A percentile compares a stretch with the other conserved stretches of the same genome.
Evolutionary conservation across 169 alveolate genomes (phyloP).

Genomic region (Babesia microti): DNA sequence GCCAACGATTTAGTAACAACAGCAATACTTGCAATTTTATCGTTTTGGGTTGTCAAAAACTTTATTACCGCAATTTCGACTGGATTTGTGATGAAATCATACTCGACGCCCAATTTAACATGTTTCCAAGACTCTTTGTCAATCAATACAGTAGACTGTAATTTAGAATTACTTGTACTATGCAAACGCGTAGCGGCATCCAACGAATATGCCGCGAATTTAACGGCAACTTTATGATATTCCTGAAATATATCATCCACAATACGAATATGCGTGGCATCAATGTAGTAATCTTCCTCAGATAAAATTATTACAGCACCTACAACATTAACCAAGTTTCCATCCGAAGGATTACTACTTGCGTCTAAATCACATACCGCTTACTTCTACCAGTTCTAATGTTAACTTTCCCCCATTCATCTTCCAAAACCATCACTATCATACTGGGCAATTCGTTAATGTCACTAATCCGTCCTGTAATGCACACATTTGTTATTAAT

Average conservation of each 20-base stretch:
- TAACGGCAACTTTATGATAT: slow-evolving; percentile 41
- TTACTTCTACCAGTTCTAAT: slow-evolving; percentile 9
- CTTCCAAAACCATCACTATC: slow-evolving; percentile 19
- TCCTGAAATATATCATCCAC: slow-evolving; percentile 8
- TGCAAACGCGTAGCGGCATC: slow-evolving; percentile 24
- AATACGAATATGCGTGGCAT: slow-evolving; percentile 29
- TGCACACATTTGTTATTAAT: slow-evolving; percentile 28
- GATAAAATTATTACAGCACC: slow-evolving; percentile 33
- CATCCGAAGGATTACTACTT: too few relatives aligned
- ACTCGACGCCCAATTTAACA: slow-evolving; percentile 12
- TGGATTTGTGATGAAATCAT: slow-evolving; percentile 30
- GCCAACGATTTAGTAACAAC: slow-evolving; percentile 14
- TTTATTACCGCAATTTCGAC: slow-evolving; percentile 20
- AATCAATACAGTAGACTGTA: slow-evolving; percentile 22
- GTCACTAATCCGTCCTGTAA: slow-evolving; percentile 15
- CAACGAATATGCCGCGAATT: slow-evolving; percentile 29
- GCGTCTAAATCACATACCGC: too few relatives aligned
- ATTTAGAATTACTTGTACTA: too few relatives aligned
- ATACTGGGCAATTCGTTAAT: slow-evolving; percentile 22
- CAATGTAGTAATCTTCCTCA: slow-evolving; percentile 34
- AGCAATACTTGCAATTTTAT: slow-evolving; percentile 16
- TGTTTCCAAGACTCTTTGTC: too few relatives aligned
- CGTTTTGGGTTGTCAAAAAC: slow-evolving; percentile 31
- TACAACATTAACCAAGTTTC: slow-evolving; percentile 34
- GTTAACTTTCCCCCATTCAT: slow-evolving; percentile 25